Evolutionary conservation across 768 basidiomycete genomes (phyloP).

Genomic region (Atractiella rhizophila): DNA sequence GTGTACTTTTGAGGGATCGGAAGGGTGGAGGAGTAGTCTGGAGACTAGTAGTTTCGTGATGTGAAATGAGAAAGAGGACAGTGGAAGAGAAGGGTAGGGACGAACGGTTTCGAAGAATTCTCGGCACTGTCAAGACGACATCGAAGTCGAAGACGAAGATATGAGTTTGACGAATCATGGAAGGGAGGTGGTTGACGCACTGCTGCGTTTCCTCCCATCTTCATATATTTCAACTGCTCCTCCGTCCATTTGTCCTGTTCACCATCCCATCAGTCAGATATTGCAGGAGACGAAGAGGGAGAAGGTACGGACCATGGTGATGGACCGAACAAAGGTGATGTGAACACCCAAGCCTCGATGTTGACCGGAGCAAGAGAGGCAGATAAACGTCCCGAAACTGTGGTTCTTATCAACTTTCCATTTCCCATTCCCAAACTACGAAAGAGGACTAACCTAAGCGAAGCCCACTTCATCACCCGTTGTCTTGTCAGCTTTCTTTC

Average conservation of each 20-base stretch:
- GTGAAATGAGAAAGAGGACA: too few species aligned
- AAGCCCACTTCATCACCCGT: too few species aligned
- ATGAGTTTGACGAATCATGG: not conserved
- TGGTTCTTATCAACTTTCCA: too few species aligned
- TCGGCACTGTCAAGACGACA: slow-evolving; percentile 32
- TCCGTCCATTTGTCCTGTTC: slow-evolving; percentile 14
- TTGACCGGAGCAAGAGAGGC: slow-evolving; percentile 38
- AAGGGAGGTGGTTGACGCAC: not conserved
- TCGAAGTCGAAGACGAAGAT: not conserved
- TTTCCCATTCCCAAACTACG: too few species aligned
- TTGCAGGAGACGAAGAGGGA: not conserved
- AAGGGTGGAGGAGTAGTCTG: slow-evolving; percentile 36
- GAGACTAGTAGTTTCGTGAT: too few species aligned
- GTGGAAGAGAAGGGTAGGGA: too few species aligned
- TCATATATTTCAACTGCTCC: slow-evolving; percentile 31
- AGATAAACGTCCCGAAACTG: slow-evolving; percentile 47
- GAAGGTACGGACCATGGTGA: slow-evolving; percentile 50
- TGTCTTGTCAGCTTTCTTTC: too few species aligned
- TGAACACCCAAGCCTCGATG: slow-evolving; percentile 49
- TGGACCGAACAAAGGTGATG: slow-evolving; percentile 59
- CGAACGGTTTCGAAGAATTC: slow-evolving; percentile 54
- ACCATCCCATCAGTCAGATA: not conserved
- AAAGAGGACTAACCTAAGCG: too few species aligned
- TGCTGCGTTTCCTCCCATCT: slow-evolving; percentile 73
- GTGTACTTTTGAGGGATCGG: slow-evolving; percentile 57